These are phyloP conservation scores for Penicillium maclennaniae DNA, from an alignment of 495 filamentous ascomycete species.

Conservation along the genomic window DNA sequence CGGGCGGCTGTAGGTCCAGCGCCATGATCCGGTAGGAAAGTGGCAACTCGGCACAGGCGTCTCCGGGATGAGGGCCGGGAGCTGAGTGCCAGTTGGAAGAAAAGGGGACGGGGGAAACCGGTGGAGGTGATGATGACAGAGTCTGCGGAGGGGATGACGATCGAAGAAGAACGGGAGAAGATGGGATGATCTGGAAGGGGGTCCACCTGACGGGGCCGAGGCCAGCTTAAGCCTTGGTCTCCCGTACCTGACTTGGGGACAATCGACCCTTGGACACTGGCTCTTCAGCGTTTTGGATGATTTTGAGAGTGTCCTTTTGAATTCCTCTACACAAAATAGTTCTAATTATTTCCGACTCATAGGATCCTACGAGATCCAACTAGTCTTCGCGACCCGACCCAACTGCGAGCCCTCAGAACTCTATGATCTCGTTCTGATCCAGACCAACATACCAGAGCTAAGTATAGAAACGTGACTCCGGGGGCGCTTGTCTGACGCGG, in stretches of 20 bases:
- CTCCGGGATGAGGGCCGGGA: slow-evolving; percentile 38
- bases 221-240: slow-evolving; percentile 10
- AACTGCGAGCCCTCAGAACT: too few species aligned
- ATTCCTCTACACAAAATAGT: too few species aligned
- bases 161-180: slow-evolving; percentile 12
- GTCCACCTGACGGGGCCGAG: slow-evolving; percentile 23
- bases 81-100: slow-evolving; percentile 27
- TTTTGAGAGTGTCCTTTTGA: too few species aligned
- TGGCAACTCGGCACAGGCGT: slow-evolving; percentile 42
- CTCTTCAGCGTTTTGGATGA: background rate
- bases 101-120: slow-evolving; percentile 11
- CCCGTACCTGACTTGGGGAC: background rate
- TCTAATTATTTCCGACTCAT: too few species aligned
- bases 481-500: background rate
- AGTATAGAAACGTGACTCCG: background rate
- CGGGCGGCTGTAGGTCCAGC: slow-evolving; percentile 74
- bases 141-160: slow-evolving; percentile 31
- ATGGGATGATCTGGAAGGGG: slow-evolving; percentile 13
- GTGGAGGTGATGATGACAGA: slow-evolving; percentile 22
- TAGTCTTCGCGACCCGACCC: background rate
- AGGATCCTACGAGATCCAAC: too few species aligned
- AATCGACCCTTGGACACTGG: background rate
- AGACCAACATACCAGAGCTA: background rate
- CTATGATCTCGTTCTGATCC: background rate
- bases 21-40: slow-evolving; percentile 62